Percentiles rank a stretch among this genome's conserved stretches.
Conservation (phyloP, 2,329 filamentous ascomycete species). For the Colletotrichum viniferum region DNA sequence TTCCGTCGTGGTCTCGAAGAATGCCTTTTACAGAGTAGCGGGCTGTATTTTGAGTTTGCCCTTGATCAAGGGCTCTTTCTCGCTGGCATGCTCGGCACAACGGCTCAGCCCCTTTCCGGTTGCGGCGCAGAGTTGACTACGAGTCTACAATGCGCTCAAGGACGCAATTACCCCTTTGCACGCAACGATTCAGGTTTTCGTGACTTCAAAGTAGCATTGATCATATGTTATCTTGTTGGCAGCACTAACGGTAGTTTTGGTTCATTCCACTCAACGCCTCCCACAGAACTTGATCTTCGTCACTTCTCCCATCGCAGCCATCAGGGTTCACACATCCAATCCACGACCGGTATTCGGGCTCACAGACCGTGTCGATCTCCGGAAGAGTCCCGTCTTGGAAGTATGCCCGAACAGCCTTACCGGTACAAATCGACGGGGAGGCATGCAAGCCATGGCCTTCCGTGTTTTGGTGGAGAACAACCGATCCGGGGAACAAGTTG, state of each 20-base stretch:
- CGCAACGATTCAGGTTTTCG: not conserved
- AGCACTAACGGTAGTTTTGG: not conserved
- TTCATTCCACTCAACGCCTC: not conserved
- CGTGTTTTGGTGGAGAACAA: not conserved
- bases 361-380: not conserved
- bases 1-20: not conserved
- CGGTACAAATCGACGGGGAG: not conserved
- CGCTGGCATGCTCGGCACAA: not conserved
- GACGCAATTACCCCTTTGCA: not conserved
- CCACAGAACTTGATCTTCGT: not conserved
- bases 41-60: not conserved
- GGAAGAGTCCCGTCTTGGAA: not conserved
- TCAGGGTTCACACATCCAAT: not conserved
- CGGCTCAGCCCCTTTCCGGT: not conserved
- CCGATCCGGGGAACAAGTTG: not conserved
- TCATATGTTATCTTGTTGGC: not conserved
- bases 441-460: not conserved
- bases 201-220: not conserved
- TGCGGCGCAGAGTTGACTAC: not conserved
- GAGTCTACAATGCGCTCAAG: fast-evolving
- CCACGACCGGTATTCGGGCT: not conserved
- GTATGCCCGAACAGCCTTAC: not conserved
- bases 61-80: not conserved
- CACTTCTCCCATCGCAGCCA: not conserved
- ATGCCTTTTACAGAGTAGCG: not conserved